Conservation (phyloP, 805 yeast genomes). For the Wickerhamiella siamensis region DNA sequence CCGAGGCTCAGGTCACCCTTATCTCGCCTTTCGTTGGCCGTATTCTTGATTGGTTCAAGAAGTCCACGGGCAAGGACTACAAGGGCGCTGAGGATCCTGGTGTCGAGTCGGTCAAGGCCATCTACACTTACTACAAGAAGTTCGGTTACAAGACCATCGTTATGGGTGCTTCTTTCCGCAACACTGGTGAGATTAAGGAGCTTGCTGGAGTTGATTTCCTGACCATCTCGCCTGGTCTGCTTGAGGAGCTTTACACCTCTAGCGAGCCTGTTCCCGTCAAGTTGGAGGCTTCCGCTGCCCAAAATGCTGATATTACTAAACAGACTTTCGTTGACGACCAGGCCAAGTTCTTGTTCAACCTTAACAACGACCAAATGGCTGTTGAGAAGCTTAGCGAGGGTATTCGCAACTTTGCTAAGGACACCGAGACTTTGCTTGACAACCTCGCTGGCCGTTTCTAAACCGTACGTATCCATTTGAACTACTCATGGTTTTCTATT, state of each 20-base stretch:
- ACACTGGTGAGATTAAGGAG: conserved; percentile 85
- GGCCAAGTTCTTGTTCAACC: conserved; percentile 72
- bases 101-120: conserved; percentile 74
- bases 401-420: conserved; percentile 93
- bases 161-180: conserved; percentile 99
- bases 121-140: conserved; percentile 97
- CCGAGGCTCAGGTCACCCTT: conserved; percentile 91
- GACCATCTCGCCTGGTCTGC: conserved; percentile 85
- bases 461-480: too few relatives aligned
- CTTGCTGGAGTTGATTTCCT: conserved; percentile 94
- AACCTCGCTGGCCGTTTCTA: conserved; percentile 14
- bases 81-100: conserved; percentile 82
- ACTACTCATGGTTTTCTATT: too few relatives aligned
- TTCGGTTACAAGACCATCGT: conserved; percentile 92
- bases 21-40: conserved; percentile 99
- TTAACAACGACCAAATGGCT: conserved; percentile 97
- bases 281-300: conserved; percentile 57
- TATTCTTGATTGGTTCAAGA: conserved; percentile 97
- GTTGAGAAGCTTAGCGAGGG: conserved; percentile 96
- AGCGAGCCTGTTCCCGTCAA: conserved; percentile 64
- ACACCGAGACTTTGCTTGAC: conserved; percentile 53
- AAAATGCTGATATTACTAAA: conserved; percentile 42
- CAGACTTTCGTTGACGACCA: conserved; percentile 75
- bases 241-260: conserved; percentile 77
- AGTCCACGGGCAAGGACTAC: conserved; percentile 79